Conservation (phyloP, 768 basidiomycete genomes). For the Tulasnella sp. region DNA sequence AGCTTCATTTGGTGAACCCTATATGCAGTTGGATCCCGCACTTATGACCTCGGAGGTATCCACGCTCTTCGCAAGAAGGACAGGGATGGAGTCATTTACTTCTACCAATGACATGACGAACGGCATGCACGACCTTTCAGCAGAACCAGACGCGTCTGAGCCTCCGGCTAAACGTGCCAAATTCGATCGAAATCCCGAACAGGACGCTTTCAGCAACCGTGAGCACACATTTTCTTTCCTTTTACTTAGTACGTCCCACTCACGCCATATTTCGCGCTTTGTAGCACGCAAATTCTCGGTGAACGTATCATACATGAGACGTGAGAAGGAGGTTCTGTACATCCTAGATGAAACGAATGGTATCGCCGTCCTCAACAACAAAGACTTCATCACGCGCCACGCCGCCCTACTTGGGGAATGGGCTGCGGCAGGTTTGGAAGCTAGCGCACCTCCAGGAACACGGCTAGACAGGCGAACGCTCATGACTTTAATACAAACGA, state of each 20-base stretch:
- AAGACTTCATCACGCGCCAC: conserved; percentile 60
- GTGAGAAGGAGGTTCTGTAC: conserved; percentile 68
- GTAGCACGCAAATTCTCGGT: background rate
- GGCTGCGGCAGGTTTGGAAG: conserved; percentile 49
- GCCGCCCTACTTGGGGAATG: conserved; percentile 49
- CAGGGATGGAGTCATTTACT: too few relatives aligned
- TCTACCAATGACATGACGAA: conserved; percentile 26
- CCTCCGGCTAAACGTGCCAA: too few relatives aligned
- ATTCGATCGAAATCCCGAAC: too few relatives aligned
- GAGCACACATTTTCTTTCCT: background rate
- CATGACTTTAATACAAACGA: conserved; percentile 42
- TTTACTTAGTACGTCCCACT: background rate
- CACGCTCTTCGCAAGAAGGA: too few relatives aligned
- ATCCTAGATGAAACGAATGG: conserved; percentile 59
- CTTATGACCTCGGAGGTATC: too few relatives aligned
- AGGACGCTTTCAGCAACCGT: background rate
- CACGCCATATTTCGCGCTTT: background rate
- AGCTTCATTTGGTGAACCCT: too few relatives aligned
- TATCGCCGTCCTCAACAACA: conserved; percentile 43
- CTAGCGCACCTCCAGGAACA: conserved; percentile 58
- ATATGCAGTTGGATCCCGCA: too few relatives aligned
- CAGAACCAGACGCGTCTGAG: too few relatives aligned
- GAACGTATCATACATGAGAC: conserved; percentile 67
- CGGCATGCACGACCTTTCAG: conserved; percentile 18
- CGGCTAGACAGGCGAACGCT: conserved; percentile 67